Evolutionary conservation across 306 rosid genomes (phyloP), one percentile per base, ranked within the genome.

Genomic region (Lathyrus sativus): DNA sequence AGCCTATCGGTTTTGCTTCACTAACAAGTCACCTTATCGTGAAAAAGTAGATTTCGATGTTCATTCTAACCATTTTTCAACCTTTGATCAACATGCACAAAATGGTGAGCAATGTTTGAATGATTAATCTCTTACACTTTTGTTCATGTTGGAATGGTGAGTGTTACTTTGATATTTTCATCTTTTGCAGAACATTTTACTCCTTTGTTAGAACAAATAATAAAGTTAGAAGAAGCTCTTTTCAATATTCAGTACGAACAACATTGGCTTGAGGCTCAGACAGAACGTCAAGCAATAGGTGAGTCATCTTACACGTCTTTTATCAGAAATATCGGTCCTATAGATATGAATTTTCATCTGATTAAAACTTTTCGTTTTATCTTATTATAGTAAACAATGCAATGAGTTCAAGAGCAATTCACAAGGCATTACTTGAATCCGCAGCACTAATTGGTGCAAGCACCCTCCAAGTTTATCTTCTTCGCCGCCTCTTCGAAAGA

Each of bases 201-300:
- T 38, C 88, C 91, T 8, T 39, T 87, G 73, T 63, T 83, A 12
- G 88, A 85, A 11, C 89, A 87, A 48, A 85, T 87, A 71, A 38
- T 83, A 3, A 89, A 87, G 80, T 55, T 89, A 53, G 90, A 89
- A 82, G 89, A 87, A 33, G 87, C 91, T 62, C 96, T 89, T 45
- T 89, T 83, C 70, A 87, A 85, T 85, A 82, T 89, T 71, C 89
- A 83, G 74, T 87, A 85, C 59, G 96, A 89, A 72, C 93, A 89
- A 70, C 96, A 89, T 74, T 89, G 96, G 96, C 86, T 87, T 5
- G 91, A 87, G 68, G 96, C 93, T 74, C 96, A 87, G 55, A 89
- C 93, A 6, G 87, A 85, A 60, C 89, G 92, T 15, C 96, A 87
- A 55, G 84, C 88, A 69, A 69, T 83, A 69, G 80, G 91, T 87